Evolutionary conservation across 2,329 filamentous ascomycete genomes (phyloP).

Genomic region (Venturia carpophila): DNA sequence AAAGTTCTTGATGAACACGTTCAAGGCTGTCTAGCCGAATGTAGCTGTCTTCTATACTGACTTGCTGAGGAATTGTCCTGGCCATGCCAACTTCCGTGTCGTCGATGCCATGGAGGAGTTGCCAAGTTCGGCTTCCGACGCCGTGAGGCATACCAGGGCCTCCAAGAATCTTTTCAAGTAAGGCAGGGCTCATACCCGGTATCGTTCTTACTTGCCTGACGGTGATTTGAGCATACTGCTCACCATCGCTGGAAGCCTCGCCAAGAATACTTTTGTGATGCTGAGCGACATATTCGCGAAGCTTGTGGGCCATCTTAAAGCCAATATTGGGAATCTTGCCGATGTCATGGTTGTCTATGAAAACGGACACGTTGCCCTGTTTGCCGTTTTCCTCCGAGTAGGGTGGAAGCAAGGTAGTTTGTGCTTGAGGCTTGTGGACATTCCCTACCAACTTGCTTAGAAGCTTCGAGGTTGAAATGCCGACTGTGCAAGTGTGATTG

Average conservation of each 20-base stretch:
- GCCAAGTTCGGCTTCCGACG: slow-evolving; percentile 67
- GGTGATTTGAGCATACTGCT: slow-evolving; percentile 39
- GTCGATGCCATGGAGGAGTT: slow-evolving; percentile 73
- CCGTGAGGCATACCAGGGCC: slow-evolving; percentile 55
- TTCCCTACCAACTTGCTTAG: slow-evolving; percentile 79
- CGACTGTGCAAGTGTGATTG: slow-evolving; percentile 81
- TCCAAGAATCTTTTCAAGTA: slow-evolving; percentile 60
- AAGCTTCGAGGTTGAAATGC: slow-evolving; percentile 80
- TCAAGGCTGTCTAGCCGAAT: slow-evolving; percentile 54
- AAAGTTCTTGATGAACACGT: slow-evolving; percentile 60
- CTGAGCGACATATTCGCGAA: slow-evolving; percentile 54
- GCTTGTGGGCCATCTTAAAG: slow-evolving; percentile 62
- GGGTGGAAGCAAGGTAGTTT: slow-evolving; percentile 73
- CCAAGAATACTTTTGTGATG: slow-evolving; percentile 22
- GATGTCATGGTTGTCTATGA: slow-evolving; percentile 69
- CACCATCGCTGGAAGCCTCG: neutral
- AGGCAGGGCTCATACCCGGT: slow-evolving; percentile 53
- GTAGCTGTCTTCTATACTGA: slow-evolving; percentile 93
- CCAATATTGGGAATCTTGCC: slow-evolving; percentile 81
- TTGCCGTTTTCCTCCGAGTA: slow-evolving; percentile 30
- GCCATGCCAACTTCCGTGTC: slow-evolving; percentile 63
- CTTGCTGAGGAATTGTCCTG: slow-evolving; percentile 69
- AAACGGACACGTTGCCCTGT: slow-evolving; percentile 50
- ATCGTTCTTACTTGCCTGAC: slow-evolving; percentile 58
- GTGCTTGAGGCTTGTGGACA: slow-evolving; percentile 76